Percentiles rank a stretch among this genome's conserved stretches.
Evolutionary conservation across 1,284 basidiomycete species (phyloP).

Genomic region (Trichosporon sp.): DNA sequence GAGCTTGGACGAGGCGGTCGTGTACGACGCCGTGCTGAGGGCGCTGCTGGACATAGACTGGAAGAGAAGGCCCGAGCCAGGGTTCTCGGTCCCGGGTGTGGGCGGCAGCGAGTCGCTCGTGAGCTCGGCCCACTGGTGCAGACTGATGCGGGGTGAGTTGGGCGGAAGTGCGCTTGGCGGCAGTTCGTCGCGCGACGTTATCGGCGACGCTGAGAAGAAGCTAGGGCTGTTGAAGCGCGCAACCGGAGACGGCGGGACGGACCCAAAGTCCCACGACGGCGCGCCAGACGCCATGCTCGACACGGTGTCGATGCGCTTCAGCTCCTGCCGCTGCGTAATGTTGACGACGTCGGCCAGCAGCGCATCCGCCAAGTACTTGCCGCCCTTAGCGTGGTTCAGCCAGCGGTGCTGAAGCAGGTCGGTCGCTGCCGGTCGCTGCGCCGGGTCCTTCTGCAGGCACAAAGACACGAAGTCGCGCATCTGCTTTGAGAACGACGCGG

Average conservation of each 20-base stretch:
- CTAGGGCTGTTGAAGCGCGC: conserved; percentile 13
- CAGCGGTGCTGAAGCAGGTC: conserved; percentile 33
- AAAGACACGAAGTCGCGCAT: conserved; percentile 82
- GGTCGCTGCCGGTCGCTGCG: conserved; percentile 49
- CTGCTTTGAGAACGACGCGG: conserved; percentile 58
- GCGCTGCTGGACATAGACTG: conserved; percentile 1
- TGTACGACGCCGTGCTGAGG: neutral
- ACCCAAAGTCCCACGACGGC: conserved; percentile 43
- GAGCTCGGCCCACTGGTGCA: conserved; percentile 39
- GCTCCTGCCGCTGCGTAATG: conserved; percentile 37
- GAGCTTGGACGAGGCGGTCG: neutral
- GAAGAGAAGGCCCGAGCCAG: neutral
- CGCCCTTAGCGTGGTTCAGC: conserved; percentile 34
- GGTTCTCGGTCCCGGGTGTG: conserved; percentile 10
- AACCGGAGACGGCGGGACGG: conserved; percentile 31
- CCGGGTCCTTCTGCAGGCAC: conserved; percentile 76
- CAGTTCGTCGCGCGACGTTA: neutral
- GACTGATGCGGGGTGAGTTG: conserved; percentile 32
- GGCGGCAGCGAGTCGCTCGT: conserved; percentile 20
- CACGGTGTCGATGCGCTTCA: conserved; percentile 34
- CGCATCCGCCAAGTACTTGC: conserved; percentile 32
- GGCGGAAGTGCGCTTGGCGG: conserved; percentile 7
- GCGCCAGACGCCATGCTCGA: conserved; percentile 33
- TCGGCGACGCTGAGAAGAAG: conserved; percentile 8
- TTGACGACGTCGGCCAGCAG: conserved; percentile 32